These are phyloP conservation scores for Lyophyllum shimeji DNA, from an alignment of 768 basidiomycete species.

Conservation along the genomic window DNA sequence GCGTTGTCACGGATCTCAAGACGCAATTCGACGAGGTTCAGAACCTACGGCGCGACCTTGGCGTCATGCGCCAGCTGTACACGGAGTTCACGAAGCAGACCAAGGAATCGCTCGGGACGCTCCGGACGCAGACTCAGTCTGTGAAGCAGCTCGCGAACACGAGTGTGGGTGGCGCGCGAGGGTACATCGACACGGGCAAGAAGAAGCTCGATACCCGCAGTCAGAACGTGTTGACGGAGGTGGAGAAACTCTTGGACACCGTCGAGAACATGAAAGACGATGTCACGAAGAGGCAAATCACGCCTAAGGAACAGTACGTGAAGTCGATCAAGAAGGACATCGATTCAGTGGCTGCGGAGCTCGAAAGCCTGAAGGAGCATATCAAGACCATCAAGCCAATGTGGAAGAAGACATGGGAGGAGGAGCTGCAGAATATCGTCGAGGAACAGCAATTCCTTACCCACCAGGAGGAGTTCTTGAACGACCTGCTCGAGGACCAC, in stretches of 20 bases:
- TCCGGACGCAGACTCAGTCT: constrained; percentile 82
- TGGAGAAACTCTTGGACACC: constrained; percentile 90
- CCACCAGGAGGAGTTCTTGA: constrained; percentile 89
- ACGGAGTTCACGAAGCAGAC: constrained; percentile 92
- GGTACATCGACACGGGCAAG: constrained; percentile 90
- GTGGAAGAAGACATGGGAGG: constrained; percentile 99
- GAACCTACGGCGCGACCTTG: constrained; percentile 89
- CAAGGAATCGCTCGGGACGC: constrained; percentile 75
- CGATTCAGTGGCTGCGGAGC: constrained; percentile 59
- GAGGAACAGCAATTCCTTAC: constrained; percentile 95
- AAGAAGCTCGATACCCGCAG: constrained; percentile 85
- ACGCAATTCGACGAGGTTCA: constrained; percentile 95
- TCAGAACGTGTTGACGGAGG: constrained; percentile 86
- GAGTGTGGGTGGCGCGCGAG: constrained; percentile 82
- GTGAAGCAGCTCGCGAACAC: constrained; percentile 85
- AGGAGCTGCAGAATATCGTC: constrained; percentile 93
- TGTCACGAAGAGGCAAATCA: constrained; percentile 84
- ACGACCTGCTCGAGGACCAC: constrained; percentile 88
- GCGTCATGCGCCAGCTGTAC: constrained; percentile 92
- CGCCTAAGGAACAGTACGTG: constrained; percentile 74
- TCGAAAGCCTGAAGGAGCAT: constrained; percentile 78
- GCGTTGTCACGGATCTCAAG: constrained; percentile 80
- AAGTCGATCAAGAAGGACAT: constrained; percentile 74
- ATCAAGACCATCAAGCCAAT: constrained; percentile 89
- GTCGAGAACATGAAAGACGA: constrained; percentile 90